Conservation (phyloP, 2,329 filamentous ascomycete genomes). For the Zymoseptoria tritici region DNA sequence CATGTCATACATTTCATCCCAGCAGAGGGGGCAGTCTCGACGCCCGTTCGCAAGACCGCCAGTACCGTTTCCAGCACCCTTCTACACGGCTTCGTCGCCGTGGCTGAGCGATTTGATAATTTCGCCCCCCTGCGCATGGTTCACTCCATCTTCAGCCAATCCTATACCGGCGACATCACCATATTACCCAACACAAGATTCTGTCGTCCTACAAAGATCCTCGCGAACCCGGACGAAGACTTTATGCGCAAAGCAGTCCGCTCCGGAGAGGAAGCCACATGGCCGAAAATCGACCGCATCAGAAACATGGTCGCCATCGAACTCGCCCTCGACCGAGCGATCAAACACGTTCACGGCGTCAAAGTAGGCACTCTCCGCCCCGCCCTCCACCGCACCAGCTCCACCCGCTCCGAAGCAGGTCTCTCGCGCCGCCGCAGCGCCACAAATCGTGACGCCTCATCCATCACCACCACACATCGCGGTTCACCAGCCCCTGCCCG, state of each 20-base stretch:
- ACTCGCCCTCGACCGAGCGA: slow-evolving; percentile 69
- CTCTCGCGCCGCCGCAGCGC: neutral
- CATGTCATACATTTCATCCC: slow-evolving; percentile 82
- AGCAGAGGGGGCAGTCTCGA: slow-evolving; percentile 56
- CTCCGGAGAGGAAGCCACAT: slow-evolving; percentile 77
- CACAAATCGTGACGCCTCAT: neutral
- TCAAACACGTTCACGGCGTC: slow-evolving; percentile 30
- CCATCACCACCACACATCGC: slow-evolving; percentile 1
- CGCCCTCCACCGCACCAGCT: neutral
- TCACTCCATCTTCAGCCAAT: slow-evolving; percentile 71
- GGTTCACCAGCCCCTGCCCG: slow-evolving; percentile 1
- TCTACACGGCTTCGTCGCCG: slow-evolving; percentile 11
- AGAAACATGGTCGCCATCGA: slow-evolving; percentile 85
- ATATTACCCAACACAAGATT: slow-evolving; percentile 75
- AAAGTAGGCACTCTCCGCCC: slow-evolving; percentile 2
- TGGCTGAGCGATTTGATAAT: slow-evolving; percentile 13
- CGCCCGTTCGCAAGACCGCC: slow-evolving; percentile 12
- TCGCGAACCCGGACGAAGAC: slow-evolving; percentile 75
- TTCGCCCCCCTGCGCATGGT: slow-evolving; percentile 41
- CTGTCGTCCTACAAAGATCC: slow-evolving; percentile 64
- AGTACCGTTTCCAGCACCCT: slow-evolving; percentile 6
- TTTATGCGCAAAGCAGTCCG: slow-evolving; percentile 78
- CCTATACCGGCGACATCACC: slow-evolving; percentile 91
- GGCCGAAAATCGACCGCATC: slow-evolving; percentile 81
- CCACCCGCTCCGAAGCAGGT: slow-evolving; percentile 6